Base-by-base conservation (phyloP, 495 filamentous ascomycete genomes). In the Neurospora sp. region DNA sequence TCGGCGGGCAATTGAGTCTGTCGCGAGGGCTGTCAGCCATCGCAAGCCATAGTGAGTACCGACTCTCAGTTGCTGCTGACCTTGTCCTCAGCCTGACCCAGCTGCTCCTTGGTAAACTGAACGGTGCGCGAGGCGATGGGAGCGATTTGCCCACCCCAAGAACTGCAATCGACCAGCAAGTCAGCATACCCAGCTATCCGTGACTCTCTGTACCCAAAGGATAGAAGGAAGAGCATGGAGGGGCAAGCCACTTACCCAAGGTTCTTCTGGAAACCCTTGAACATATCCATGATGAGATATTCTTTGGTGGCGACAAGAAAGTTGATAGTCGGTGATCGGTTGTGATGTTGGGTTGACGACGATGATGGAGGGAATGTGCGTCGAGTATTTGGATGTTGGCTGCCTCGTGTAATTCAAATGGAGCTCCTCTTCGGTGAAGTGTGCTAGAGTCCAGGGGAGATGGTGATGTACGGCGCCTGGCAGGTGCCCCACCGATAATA, bases 61-160 rank as follows among this genome's bases (percentile, higher is more conserved):
- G 38, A 69, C 53, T 16, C 16, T 74, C 35, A 71, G 46, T 71
- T 69, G 72, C 22, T 39, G 71, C 83, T 70, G 77, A 94, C 92
- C 90, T 96, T 96, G 81, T 98, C 96, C 74, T 97, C 96, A 71
- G 90, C 94, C 79, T 97, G 94, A 71, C 96, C 96, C 68, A 98
- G 87, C 83, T 97, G 94, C 84, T 99, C 96, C 84, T 95, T 96
- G 81, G 97, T 91, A 85, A 93, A 94, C 85, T 99, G 96, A 82
- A 97, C 93, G 46, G 94, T 97, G 73, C 96, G 92, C 75, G 92
- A 91, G 75, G 94, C 93, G 78, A 97, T 97, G 37, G 96, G 96
- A 75, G 93, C 92, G 84, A 99, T 83, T 74, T 86, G 84, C 71
- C 81, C 82, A 73, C 84, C 83, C 70, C 86, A 79, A 71, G 77